Evolutionary conservation across 495 filamentous ascomycete genomes (phyloP), one percentile per base, ranked within the genome.

Genomic region (Annulohypoxylon stygium): DNA sequence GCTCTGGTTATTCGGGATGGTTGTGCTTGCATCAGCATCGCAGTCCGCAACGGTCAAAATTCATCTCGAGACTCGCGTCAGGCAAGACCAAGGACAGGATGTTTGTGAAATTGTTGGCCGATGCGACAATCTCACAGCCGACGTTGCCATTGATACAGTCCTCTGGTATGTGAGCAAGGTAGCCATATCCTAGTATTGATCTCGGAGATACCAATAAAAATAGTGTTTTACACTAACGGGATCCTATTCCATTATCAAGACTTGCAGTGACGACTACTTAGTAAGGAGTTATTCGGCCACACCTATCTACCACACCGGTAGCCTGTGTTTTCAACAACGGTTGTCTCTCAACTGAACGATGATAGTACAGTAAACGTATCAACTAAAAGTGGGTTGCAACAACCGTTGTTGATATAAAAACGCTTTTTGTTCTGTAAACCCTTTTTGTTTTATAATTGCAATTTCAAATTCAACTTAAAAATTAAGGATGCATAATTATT

Each of bases 161-260:
- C 62, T 64, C 67, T 20, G 50, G 25, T 39, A 67, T 67, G 67
- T 57, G 58, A 67, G 64, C 41, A 67, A 70, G 67, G 53, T 26
- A 61, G 59, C 63, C 41, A 67, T 75, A 67, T 64, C 66, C 53
- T 68, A 65, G 67, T 67, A 75, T 75, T 23, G 59, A 70, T 65
- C 53, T 64, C 58, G 53, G 25, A 70, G 59, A 67, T 63, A 70
- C 18, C 57, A 70, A 60, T 59, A 67, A 67, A 67, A 67, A 67
- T 65, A 70, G 58, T 67, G 59, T 55, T 60, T 51, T 75, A 61
- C 50, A 74, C 55, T 58, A 47, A 63, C 51, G 20, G 4, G 50
- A 30, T 57, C 47, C 41, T 61, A 55, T 34, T 12, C n/a, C 18
- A 43, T 4, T 37, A 30, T 26, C 2, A 39, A 43, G 30, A 12